phyloP scores from a whole-genome alignment of 2,329 filamentous ascomycete species.

The Alternaria ethzedia region DNA sequence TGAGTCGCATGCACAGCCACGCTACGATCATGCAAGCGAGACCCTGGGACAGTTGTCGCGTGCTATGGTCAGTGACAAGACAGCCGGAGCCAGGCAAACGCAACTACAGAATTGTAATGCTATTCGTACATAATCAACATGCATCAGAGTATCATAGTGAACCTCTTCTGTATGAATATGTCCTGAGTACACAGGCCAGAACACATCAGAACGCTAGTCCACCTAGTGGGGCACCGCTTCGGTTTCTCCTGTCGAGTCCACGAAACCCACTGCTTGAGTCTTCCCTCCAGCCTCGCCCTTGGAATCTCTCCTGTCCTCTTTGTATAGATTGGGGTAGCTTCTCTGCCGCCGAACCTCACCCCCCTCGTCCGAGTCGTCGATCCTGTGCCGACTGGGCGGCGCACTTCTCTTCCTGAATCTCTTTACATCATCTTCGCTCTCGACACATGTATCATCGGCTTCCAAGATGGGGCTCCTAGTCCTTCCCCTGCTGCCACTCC shows the following conservation, averaged over 20 bases:
- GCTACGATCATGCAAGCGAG: background rate
- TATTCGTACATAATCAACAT: background rate
- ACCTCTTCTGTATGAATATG: background rate
- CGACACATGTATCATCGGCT: constrained; percentile 26
- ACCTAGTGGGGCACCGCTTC: background rate
- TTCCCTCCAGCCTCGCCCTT: constrained; percentile 9
- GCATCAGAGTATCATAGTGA: background rate
- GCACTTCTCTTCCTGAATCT: constrained; percentile 41
- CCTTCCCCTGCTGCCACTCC: constrained; percentile 27
- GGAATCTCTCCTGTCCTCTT: constrained; percentile 24
- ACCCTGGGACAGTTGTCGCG: background rate
- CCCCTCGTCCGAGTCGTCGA: constrained; percentile 22
- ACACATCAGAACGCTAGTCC: background rate
- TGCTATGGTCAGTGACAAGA: background rate
- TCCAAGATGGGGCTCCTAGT: constrained; percentile 34
- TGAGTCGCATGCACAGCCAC: constrained; percentile 7
- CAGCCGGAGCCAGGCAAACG: background rate
- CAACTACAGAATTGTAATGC: background rate
- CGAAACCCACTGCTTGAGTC: background rate
- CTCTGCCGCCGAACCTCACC: constrained; percentile 44
- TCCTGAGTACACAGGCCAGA: background rate
- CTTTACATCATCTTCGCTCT: constrained; percentile 34
- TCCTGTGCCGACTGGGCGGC: constrained; percentile 42
- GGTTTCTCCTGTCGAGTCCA: background rate
- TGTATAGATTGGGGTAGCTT: constrained; percentile 46